These are phyloP conservation scores for Asclepias syriaca DNA, from an alignment of 257 asterid genomes.

Conservation along the genomic window DNA sequence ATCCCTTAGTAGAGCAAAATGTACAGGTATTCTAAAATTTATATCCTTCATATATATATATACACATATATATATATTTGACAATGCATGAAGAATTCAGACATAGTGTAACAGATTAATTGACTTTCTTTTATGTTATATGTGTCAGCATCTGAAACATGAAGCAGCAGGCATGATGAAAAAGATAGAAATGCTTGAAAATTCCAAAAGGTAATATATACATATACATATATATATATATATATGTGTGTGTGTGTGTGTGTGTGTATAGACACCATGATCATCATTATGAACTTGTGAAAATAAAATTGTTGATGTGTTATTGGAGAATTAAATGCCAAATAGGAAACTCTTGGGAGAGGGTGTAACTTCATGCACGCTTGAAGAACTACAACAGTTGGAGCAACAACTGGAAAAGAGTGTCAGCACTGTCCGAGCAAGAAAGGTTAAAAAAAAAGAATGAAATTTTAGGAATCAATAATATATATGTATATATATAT, in stretches of 20 bases:
- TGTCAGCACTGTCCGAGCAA: conserved; percentile 54
- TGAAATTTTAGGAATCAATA: too few species aligned
- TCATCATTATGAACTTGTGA: too few species aligned
- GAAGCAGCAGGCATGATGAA: conserved; percentile 67
- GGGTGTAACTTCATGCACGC: conserved; percentile 52
- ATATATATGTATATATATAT: too few species aligned
- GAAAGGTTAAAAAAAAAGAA: conserved; percentile 41
- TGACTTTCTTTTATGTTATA: neutral
- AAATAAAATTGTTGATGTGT: neutral
- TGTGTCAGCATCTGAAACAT: conserved; percentile 49
- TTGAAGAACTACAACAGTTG: conserved; percentile 69
- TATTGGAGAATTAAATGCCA: neutral
- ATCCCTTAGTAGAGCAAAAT: conserved; percentile 45
- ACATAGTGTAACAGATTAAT: neutral
- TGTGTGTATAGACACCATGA: too few species aligned
- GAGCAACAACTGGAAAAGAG: conserved; percentile 83
- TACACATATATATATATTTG: neutral
- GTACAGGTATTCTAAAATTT: conserved; percentile 45
- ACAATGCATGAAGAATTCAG: neutral
- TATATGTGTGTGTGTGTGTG: too few species aligned
- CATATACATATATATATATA: too few species aligned
- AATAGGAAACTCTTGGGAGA: conserved; percentile 80
- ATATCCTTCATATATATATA: neutral
- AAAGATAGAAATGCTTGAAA: conserved; percentile 76
- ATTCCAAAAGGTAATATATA: conserved; percentile 69